Evolutionary conservation across 192 early-diverging fungal species (phyloP).

Genomic region (Gonapodya sp.): DNA sequence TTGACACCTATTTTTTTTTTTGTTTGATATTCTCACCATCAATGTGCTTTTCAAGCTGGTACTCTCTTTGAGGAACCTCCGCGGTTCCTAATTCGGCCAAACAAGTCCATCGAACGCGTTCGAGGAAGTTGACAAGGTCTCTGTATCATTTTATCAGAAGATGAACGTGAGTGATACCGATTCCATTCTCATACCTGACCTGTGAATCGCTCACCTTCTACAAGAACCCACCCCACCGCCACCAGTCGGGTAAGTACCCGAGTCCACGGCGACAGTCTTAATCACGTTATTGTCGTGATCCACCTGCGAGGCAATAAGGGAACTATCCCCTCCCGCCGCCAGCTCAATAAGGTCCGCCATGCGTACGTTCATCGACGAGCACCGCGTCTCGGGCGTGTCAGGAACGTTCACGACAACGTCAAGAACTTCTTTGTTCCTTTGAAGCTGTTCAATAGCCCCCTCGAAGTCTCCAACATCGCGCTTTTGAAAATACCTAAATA

Average conservation of each 20-base stretch:
- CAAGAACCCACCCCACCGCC: constrained; percentile 37
- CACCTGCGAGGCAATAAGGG: not conserved
- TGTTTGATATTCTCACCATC: constrained; percentile 13
- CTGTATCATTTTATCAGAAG: constrained; percentile 10
- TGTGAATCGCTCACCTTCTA: constrained; percentile 8
- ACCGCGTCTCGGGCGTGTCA: constrained; percentile 10
- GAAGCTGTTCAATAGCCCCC: constrained; percentile 13
- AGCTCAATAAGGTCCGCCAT: constrained; percentile 10
- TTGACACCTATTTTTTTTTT: no score
- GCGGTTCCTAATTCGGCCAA: constrained; percentile 30
- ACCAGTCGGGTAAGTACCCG: constrained; percentile 36
- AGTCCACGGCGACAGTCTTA: constrained; percentile 27
- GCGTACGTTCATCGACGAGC: constrained; percentile 8
- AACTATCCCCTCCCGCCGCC: constrained; percentile 11
- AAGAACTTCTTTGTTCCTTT: constrained; percentile 6
- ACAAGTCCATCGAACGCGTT: constrained; percentile 30
- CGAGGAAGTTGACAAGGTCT: constrained; percentile 28
- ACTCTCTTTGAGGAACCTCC: constrained; percentile 33
- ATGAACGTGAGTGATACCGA: no score
- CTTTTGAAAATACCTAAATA: constrained; percentile 23
- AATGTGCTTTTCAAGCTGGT: constrained; percentile 36
- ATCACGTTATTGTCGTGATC: constrained; percentile 19
- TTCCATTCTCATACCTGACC: not conserved
- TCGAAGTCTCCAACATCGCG: constrained; percentile 22
- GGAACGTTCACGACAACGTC: constrained; percentile 4